These are phyloP conservation scores for Diaporthe longicolla DNA, from an alignment of 2,329 filamentous ascomycete genomes.

Conservation along the genomic window DNA sequence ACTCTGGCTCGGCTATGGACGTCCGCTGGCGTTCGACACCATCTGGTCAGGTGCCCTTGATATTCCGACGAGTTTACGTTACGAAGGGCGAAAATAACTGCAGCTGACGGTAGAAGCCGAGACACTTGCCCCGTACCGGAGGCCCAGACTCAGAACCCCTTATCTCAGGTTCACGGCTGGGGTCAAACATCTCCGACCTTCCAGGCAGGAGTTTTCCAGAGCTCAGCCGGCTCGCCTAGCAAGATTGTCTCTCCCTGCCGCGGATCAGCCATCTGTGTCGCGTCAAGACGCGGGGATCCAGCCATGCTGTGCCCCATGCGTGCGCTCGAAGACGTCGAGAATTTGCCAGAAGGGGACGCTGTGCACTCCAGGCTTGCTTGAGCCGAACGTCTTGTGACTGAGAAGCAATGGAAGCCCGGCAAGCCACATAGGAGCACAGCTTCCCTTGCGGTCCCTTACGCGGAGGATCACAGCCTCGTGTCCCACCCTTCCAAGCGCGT, in stretches of 20 bases:
- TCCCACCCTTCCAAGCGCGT: constrained; percentile 1
- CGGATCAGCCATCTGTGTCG: constrained; percentile 18
- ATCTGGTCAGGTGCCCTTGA: background rate
- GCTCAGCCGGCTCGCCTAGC: background rate
- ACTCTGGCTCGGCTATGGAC: background rate
- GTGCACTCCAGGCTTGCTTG: constrained; percentile 22
- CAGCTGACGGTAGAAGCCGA: constrained; percentile 5
- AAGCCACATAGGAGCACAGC: constrained; percentile 5
- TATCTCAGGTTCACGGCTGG: background rate
- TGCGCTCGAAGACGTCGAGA: constrained; percentile 29
- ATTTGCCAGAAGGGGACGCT: constrained; percentile 29
- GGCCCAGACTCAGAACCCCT: background rate
- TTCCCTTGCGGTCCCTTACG: background rate
- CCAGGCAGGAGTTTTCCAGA: background rate
- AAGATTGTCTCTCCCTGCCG: background rate
- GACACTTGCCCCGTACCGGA: background rate
- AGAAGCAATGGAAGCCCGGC: constrained; percentile 22
- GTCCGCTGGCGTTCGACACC: background rate
- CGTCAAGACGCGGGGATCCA: constrained; percentile 6
- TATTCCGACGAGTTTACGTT: background rate
- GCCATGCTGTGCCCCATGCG: background rate
- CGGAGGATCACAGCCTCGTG: background rate
- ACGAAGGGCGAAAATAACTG: background rate
- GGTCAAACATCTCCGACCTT: background rate
- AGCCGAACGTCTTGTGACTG: constrained; percentile 26